Base-by-base conservation (phyloP, 441 rosid species). In the Populus hybrid region DNA sequence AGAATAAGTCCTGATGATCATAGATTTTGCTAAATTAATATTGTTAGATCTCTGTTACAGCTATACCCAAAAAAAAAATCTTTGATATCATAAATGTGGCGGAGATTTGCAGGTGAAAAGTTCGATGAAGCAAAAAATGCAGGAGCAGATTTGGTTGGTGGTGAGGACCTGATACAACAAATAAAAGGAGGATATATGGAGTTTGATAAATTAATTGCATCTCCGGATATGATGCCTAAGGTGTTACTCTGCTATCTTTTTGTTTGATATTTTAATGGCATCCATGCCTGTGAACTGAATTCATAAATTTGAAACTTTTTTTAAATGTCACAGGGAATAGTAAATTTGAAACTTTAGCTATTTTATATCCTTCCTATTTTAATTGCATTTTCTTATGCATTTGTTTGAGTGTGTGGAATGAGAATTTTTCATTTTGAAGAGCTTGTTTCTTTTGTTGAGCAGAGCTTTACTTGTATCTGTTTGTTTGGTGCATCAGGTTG, bases 161-260 rank as follows among this genome's bases (percentile, higher is more conserved):
- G 98, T 34, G 98, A 93, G 82, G 99, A 94, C 82, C 84, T 96
- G 85, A 94, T 96, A 61, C 92, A 90, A 84, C 95, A 88, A 83
- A 96, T 96, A 46, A 96, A 93, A 86, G 90, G 89, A 86, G 99
- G 98, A 77, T 91, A 92, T 90, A 93, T 94, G 95, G 97, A 96
- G 20, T 96, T 96, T 54, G 98, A 96, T 87, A 96, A 93, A 86
- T 83, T 96, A 72, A 93, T 96, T 90, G 99, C 98, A 73, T 94
- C 98, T 69, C 97, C 98, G 0, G 99, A 96, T 83, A 94, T 96
- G 98, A 96, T 96, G 99, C 93, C 93, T 77, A 94, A 94, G 99
- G 99, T 96, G 77, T 73, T 86, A 78, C 80, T 83, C 70, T 83
- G 68, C 83, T 74, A 50, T 67, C 77, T 35, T 76, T 21, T 66